Conservation (phyloP, 2,329 filamentous ascomycete species). For the Aspergillus candidus region DNA sequence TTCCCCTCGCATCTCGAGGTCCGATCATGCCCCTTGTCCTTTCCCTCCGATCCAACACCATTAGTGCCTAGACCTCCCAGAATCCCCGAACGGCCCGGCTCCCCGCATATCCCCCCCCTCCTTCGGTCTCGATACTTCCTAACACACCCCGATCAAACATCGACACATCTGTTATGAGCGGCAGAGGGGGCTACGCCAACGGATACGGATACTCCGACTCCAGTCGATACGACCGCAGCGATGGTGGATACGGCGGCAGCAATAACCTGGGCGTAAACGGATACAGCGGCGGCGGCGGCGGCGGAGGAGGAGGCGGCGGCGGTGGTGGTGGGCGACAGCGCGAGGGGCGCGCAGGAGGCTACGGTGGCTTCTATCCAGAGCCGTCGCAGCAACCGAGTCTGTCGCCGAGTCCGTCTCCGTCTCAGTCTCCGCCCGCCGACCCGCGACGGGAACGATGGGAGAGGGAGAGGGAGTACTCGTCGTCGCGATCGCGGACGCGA, state of each 20-base stretch:
- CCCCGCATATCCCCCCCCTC: conserved; percentile 10
- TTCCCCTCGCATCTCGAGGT: neutral
- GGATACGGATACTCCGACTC: conserved; percentile 34
- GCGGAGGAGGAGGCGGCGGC: conserved; percentile 25
- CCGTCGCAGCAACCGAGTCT: conserved; percentile 23
- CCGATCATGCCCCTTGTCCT: conserved; percentile 22
- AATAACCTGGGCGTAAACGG: conserved; percentile 29
- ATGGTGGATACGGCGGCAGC: conserved; percentile 27
- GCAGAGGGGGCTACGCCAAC: conserved; percentile 31
- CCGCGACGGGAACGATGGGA: conserved; percentile 27
- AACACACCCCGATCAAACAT: too few relatives aligned
- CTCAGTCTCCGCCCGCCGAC: conserved; percentile 11
- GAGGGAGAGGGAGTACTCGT: conserved; percentile 26
- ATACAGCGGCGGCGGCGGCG: conserved; percentile 22
- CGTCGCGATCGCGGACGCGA: conserved; percentile 32
- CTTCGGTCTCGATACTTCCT: too few relatives aligned
- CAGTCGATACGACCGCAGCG: conserved; percentile 29
- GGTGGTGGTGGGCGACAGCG: conserved; percentile 19
- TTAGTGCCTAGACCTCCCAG: conserved; percentile 14
- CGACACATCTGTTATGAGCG: conserved; percentile 27
- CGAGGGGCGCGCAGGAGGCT: conserved; percentile 38
- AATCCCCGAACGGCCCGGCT: neutral
- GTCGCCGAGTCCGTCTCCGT: conserved; percentile 23
- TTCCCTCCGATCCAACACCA: conserved; percentile 12
- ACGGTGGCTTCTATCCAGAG: conserved; percentile 39